A percentile compares a stretch with the other conserved stretches of the same genome.
phyloP scores from a whole-genome alignment of 805 yeast species.

The Starmera caribaea region DNA sequence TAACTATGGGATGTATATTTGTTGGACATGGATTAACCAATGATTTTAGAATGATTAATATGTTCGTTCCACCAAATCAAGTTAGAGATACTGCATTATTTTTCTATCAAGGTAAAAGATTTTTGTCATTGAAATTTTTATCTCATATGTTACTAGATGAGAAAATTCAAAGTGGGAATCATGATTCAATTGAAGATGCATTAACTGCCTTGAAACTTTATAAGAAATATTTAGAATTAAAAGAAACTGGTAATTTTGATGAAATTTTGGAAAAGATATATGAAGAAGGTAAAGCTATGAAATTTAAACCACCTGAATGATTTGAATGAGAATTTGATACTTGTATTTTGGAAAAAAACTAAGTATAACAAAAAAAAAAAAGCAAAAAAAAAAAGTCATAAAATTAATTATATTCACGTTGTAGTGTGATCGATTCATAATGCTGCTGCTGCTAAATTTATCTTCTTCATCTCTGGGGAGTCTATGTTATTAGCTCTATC shows the following conservation, averaged over 20 bases:
- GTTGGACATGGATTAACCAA: slow-evolving; percentile 91
- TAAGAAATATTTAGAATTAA: slow-evolving; percentile 58
- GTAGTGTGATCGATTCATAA: background rate
- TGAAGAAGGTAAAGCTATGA: slow-evolving; percentile 41
- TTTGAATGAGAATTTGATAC: background rate
- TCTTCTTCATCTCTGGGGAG: slow-evolving; percentile 14
- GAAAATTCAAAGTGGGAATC: slow-evolving; percentile 85
- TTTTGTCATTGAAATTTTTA: slow-evolving; percentile 74
- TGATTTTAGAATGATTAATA: slow-evolving; percentile 89
- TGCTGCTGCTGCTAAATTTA: slow-evolving; percentile 14
- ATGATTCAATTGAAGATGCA: slow-evolving; percentile 97
- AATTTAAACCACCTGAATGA: slow-evolving; percentile 17
- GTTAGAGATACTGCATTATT: slow-evolving; percentile 84
- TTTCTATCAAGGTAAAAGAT: slow-evolving; percentile 69
- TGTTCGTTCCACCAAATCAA: slow-evolving; percentile 77
- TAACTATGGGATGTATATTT: slow-evolving; percentile 83
- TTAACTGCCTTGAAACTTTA: slow-evolving; percentile 73
- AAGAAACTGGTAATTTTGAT: slow-evolving; percentile 49
- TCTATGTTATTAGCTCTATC: slow-evolving; percentile 19
- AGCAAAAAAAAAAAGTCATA: background rate
- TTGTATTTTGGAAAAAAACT: background rate
- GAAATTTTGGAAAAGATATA: slow-evolving; percentile 57
- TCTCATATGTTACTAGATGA: slow-evolving; percentile 69
- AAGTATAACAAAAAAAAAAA: background rate
- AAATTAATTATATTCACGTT: background rate